Conservation (phyloP, 2,329 filamentous ascomycete genomes). For the Aspergillus piperis region DNA sequence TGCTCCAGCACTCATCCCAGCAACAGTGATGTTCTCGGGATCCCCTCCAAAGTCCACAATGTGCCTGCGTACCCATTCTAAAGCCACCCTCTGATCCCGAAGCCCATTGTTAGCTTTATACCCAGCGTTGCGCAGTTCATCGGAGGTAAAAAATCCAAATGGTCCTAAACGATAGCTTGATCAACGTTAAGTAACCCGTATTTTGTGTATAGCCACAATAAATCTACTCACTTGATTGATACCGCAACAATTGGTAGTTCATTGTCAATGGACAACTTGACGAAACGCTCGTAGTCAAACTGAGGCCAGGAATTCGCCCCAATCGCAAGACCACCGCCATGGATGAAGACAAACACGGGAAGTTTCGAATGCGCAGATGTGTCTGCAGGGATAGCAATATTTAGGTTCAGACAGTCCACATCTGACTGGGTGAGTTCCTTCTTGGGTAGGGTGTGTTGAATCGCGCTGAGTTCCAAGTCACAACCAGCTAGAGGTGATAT, state of each 20-base stretch:
- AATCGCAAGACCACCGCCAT: constrained; percentile 54
- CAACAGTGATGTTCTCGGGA: constrained; percentile 41
- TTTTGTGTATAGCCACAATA: not conserved
- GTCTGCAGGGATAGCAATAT: constrained; percentile 50
- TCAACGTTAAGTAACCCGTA: constrained; percentile 7
- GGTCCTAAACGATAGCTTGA: constrained; percentile 50
- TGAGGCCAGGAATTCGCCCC: constrained; percentile 58
- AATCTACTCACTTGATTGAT: constrained; percentile 43
- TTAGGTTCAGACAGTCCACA: constrained; percentile 54
- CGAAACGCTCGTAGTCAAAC: constrained; percentile 50
- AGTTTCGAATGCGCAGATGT: constrained; percentile 35
- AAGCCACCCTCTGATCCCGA: constrained; percentile 49
- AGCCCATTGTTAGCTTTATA: constrained; percentile 50
- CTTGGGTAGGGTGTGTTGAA: constrained; percentile 51
- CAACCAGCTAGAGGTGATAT: constrained; percentile 44
- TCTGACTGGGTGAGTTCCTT: constrained; percentile 47
- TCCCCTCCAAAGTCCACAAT: constrained; percentile 47
- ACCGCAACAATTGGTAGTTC: constrained; percentile 51
- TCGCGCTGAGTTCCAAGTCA: constrained; percentile 50
- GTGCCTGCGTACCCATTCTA: constrained; percentile 44
- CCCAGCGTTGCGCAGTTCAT: constrained; percentile 49
- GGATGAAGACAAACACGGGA: constrained; percentile 56
- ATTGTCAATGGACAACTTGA: constrained; percentile 47
- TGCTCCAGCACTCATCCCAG: constrained; percentile 53
- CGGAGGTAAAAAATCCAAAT: constrained; percentile 52